Base-by-base conservation (phyloP, 306 rosid genomes). In the Prunus campanulata region DNA sequence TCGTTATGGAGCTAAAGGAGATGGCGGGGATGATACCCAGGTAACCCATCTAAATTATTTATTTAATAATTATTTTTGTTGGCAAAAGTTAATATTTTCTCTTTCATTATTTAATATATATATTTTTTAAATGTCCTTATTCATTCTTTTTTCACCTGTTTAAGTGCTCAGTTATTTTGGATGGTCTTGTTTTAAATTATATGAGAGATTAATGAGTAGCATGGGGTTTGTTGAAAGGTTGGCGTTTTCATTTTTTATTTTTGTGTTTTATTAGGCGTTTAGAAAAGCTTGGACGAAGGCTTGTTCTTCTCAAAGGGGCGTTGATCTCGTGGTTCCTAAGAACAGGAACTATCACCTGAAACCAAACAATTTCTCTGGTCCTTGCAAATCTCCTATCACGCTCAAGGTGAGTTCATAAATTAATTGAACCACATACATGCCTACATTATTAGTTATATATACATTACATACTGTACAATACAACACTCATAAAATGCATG, bases 351-450 rank as follows among this genome's bases (percentile, higher is more conserved):
- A 87, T 81, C 72, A 79, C 72, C 83, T 93, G 44, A 93, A 87
- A 81, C 90, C 93, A 60, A 82, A 87, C 24, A 86, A 30, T 18
- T 93, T 93, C 66, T 83, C 94, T 19, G 97, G 97, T 32, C 96
- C 97, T 78, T 93, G 96, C 79, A 78, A 70, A 57, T 81, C 87
- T 74, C 61, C 55, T 11, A 60, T 88, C 42, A 75, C 83, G 30
- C 57, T 93, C 24, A 85, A 52, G 89, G 97, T 90, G 47, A 78
- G 90, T 76, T 16, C 39, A 25, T 57, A 57, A 1, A 57, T 25
- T 13, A 39, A 39, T 39, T 39, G 44, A 39, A 39, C 2, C 44
- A 39, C 44, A 39, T 39, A 39, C 44, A 39, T 39, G 44, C 44
- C 9, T 39, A 39, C 44, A 1, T 39, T 39, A 39, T 39, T 39